Conservation (phyloP, 2,329 filamentous ascomycete genomes). For the Thermoascus crustaceus region DNA sequence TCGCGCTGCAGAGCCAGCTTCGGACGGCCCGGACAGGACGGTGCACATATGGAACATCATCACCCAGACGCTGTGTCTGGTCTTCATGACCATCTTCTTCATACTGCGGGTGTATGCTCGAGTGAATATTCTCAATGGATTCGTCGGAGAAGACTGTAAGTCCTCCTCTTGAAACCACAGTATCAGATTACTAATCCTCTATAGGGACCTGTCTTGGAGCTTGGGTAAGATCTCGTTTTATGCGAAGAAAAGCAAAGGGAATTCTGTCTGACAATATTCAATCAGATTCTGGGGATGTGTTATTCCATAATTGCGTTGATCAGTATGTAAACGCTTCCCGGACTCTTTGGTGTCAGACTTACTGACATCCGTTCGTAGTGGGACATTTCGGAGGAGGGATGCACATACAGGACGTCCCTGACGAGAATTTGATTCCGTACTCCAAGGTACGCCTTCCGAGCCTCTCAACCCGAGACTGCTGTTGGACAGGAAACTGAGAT, state of each 20-base stretch:
- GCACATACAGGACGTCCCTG: constrained; percentile 27
- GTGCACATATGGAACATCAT: constrained; percentile 19
- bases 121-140: constrained; percentile 15
- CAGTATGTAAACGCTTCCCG: constrained; percentile 11
- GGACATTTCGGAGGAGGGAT: constrained; percentile 30
- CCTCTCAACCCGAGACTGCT: too few species aligned
- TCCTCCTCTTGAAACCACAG: constrained; percentile 1
- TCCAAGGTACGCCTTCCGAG: too few species aligned
- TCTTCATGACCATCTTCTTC: constrained; percentile 19
- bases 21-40: constrained; percentile 13
- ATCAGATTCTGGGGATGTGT: constrained; percentile 12
- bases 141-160: constrained; percentile 20
- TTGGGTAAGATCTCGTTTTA: background rate
- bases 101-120: constrained; percentile 17
- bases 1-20: background rate
- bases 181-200: constrained; percentile 1
- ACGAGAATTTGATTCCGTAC: constrained; percentile 23
- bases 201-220: background rate
- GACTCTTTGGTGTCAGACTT: background rate
- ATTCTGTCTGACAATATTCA: too few species aligned
- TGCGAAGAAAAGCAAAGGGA: too few species aligned
- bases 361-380: constrained; percentile 14
- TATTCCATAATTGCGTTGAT: constrained; percentile 18
- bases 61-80: constrained; percentile 21
- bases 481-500: too few species aligned